These are phyloP conservation scores for Lichtheimia ornata DNA, from an alignment of 371 early-diverging fungal species.

Conservation along the genomic window DNA sequence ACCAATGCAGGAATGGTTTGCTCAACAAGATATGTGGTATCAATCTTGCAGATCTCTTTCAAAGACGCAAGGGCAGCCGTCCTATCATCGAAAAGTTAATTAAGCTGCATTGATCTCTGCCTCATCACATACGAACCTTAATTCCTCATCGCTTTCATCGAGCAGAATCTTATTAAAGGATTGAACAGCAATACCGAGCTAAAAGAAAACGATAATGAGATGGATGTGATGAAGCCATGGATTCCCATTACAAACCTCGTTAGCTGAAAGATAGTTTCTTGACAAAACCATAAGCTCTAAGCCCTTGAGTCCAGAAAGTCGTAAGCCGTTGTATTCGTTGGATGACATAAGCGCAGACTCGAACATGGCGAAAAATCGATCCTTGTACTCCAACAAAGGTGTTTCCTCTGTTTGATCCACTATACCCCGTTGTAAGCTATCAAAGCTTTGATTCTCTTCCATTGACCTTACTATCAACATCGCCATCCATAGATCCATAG, in stretches of 20 bases:
- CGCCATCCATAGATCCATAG: slow-evolving; percentile 56
- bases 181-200: slow-evolving; percentile 57
- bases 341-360: slow-evolving; percentile 56
- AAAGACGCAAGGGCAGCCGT: slow-evolving; percentile 32
- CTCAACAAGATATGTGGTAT: slow-evolving; percentile 29
- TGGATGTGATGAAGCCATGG: neutral
- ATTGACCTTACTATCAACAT: slow-evolving; percentile 32
- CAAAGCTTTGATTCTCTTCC: neutral
- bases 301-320: slow-evolving; percentile 69
- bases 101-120: neutral
- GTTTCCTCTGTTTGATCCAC: slow-evolving; percentile 40
- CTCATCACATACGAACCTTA: slow-evolving; percentile 33
- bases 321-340: slow-evolving; percentile 74
- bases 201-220: neutral
- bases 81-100: slow-evolving; percentile 5
- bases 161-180: slow-evolving; percentile 58
- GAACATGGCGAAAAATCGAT: slow-evolving; percentile 68
- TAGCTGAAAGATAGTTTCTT: slow-evolving; percentile 52
- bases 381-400: slow-evolving; percentile 67
- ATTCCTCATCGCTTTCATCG: slow-evolving; percentile 53
- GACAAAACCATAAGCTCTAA: slow-evolving; percentile 66
- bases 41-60: slow-evolving; percentile 19
- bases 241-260: slow-evolving; percentile 43
- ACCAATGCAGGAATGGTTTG: slow-evolving; percentile 39
- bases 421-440: neutral